Base-by-base conservation (phyloP, 768 basidiomycete genomes). In the Fistulinella prunicolor region DNA sequence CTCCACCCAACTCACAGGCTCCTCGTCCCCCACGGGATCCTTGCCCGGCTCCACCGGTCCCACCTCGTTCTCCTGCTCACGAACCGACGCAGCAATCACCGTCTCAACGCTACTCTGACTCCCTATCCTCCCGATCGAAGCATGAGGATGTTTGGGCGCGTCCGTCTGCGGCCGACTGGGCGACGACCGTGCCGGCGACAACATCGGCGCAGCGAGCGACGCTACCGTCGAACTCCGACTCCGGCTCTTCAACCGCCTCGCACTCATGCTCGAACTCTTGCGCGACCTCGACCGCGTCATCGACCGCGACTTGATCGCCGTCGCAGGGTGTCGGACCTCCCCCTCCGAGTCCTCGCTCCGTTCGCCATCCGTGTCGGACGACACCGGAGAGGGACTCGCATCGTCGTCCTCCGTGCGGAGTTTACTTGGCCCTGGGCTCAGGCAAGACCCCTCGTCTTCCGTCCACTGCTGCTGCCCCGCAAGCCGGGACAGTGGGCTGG, bases 81-180 rank as follows among this genome's bases (percentile, higher is more conserved):
- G 69, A 12, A 71, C 44, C 28, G 83, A 82, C 7, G 65, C 76
- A 2, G 79, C 85, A 22, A 78, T 80, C 6, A 91, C 82, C 0
- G 89, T 91, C 16, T 79, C 77, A 24, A 87, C 75, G 52, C 88
- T 90, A 60, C 82, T 86, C 17, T 70, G 70, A 2, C 86, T 88
- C 16, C 76, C 74, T 32, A 75, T 77, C 46, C 76, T 78, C 5
- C 56, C 60, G 12, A 81, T 44, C 32, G 42, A 32, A 3, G 48
- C 60, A 19, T 43, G 34, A 7, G 3, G 0, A 16, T 62, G 58
- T 13, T 42, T 44, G 36, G 65, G 30, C 57, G 57, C 38, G 54
- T 47, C 13, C 49, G 42, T 12, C 9, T 26, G 21, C 9, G 44
- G 20, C 16, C 48, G 39, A 42, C 43, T 42, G 6, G 50, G 48